Evolutionary conservation across 129 eudicot genomes (phyloP), one percentile per base, ranked within the genome.

Genomic region (Chrysanthemum makinoi): DNA sequence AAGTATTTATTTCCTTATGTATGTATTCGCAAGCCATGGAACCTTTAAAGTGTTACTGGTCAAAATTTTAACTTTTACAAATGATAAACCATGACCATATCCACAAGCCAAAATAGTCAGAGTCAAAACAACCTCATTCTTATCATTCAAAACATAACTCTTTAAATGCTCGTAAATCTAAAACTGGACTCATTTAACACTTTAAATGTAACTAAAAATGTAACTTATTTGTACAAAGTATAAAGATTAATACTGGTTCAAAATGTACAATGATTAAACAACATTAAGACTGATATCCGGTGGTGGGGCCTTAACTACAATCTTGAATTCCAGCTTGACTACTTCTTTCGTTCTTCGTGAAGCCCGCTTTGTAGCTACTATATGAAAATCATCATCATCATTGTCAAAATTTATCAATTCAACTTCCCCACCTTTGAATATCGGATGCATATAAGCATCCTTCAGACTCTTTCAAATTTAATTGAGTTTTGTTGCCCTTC

Each of bases 361-460:
- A 49, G 56, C 72, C 77, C 98, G 85, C 83, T 79, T 93, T 65
- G 98, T 93, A 53, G 95, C 84, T 50, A 93, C 98, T 4, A 87
- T 67, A 28, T 85, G 82, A 68, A 63, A 72, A 18, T 80, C 82
- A 30, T 89, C 79, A 39, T 89, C 97, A 54, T 87, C 96, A 0
- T 87, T 95, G 2, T 89, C 89, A 14, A 66, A 1, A 2, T 79
- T 72, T 46, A 64, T 13, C 6, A 67, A 52, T 51, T 82, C 88
- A 39, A 78, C 50, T 28, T 87, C 90, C 4, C 76, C 80, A 0
- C 81, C 83, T 68, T 83, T 93, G 72, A 93, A 89, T 44, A 89
- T 86, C 5, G 98, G 98, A 70, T 93, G 96, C 8, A 86, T 47
- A 51, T 89, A 93, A 17, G 20, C 20, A 20, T 20, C 90, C 72